Evolutionary conservation across 805 yeast species (phyloP).

Genomic region (Metahyphopichia silvanorum): DNA sequence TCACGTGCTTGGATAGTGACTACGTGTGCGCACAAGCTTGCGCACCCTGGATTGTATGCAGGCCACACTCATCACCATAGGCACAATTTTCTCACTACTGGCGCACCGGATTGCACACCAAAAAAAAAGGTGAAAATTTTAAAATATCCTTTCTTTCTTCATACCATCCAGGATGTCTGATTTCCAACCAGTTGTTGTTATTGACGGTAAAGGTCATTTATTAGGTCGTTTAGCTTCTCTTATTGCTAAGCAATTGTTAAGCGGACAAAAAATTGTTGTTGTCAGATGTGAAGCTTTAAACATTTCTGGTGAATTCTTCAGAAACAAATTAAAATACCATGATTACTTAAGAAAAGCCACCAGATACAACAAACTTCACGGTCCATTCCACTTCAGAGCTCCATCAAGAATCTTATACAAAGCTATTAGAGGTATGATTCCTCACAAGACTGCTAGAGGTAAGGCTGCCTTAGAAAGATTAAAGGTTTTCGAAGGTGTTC

Average conservation of each 20-base stretch:
- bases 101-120: too few species aligned
- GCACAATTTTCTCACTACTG: too few species aligned
- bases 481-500: slow-evolving; percentile 99
- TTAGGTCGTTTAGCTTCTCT: slow-evolving; percentile 99
- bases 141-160: not conserved
- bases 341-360: slow-evolving; percentile 99
- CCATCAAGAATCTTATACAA: slow-evolving; percentile 99
- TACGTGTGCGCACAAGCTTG: too few species aligned
- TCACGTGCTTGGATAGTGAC: too few species aligned
- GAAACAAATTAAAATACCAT: slow-evolving; percentile 99
- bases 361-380: slow-evolving; percentile 97
- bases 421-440: slow-evolving; percentile 99
- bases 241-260: slow-evolving; percentile 96
- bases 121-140: slow-evolving; percentile 3
- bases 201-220: slow-evolving; percentile 99
- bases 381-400: slow-evolving; percentile 99
- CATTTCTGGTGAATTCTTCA: slow-evolving; percentile 99
- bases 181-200: slow-evolving; percentile 96
- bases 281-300: slow-evolving; percentile 97
- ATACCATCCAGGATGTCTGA: slow-evolving; percentile 55
- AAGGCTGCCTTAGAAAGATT: slow-evolving; percentile 99
- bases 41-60: too few species aligned
- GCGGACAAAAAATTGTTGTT: slow-evolving; percentile 96
- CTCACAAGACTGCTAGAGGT: slow-evolving; percentile 99
- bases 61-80: too few species aligned